These are phyloP conservation scores for Diplodia intermedia DNA, from an alignment of 2,329 filamentous ascomycete species.

Conservation along the genomic window DNA sequence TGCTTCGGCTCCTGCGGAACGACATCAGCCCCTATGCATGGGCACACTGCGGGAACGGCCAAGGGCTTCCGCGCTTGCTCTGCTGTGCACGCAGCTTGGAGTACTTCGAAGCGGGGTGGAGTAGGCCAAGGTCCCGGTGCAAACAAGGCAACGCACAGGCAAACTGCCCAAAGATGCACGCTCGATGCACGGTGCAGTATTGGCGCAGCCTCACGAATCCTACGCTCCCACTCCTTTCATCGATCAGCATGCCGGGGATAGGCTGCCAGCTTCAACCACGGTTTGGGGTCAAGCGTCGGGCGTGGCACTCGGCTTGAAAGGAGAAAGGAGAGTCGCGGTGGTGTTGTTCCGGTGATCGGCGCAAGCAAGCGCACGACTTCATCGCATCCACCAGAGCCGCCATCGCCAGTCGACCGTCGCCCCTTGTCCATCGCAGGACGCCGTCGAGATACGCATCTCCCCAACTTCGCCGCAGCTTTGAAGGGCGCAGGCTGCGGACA, in stretches of 20 bases:
- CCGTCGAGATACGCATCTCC: not conserved
- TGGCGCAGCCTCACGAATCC: conserved; percentile 1
- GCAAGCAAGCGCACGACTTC: not conserved
- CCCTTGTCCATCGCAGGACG: not conserved
- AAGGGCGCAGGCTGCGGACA: not conserved
- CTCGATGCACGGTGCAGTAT: not conserved
- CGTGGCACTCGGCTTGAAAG: too few relatives aligned
- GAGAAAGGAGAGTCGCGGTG: not conserved
- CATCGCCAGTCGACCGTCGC: not conserved
- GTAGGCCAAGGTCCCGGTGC: not conserved
- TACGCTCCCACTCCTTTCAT: not conserved
- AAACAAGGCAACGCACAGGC: not conserved
- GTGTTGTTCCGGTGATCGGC: not conserved
- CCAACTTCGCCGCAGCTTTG: not conserved
- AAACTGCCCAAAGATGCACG: not conserved
- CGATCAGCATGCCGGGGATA: too few relatives aligned
- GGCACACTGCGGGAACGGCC: not conserved
- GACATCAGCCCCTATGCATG: not conserved
- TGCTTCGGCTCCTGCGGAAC: not conserved
- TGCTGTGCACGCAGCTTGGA: not conserved
- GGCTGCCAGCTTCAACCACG: not conserved
- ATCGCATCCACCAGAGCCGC: not conserved
- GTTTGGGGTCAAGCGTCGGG: too few relatives aligned
- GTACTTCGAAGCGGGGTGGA: not conserved
- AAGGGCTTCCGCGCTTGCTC: not conserved